These are phyloP conservation scores for Pyrenula massariospora DNA, from an alignment of 495 filamentous ascomycete genomes.

Conservation along the genomic window DNA sequence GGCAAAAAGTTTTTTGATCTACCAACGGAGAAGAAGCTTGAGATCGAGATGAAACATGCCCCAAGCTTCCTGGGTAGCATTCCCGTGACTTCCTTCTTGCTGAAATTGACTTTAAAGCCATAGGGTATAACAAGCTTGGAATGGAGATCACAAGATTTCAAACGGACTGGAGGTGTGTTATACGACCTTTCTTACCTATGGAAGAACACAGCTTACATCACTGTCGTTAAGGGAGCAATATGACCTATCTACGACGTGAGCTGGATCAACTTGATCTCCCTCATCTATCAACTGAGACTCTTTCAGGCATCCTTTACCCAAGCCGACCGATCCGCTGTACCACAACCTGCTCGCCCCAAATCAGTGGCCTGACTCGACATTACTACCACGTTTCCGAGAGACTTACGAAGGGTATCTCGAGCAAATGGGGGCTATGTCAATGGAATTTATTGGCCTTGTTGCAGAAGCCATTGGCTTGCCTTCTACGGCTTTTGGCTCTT, in stretches of 20 bases:
- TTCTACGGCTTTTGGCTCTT: constrained; percentile 60
- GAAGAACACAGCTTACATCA: constrained; percentile 42
- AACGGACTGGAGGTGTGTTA: constrained; percentile 29
- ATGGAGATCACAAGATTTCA: constrained; percentile 33
- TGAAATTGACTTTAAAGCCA: not conserved
- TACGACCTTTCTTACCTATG: not conserved
- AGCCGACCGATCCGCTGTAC: constrained; percentile 54
- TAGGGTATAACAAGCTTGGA: constrained; percentile 35
- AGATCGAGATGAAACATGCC: constrained; percentile 84
- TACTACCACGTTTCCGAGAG: constrained; percentile 60
- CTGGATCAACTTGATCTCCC: constrained; percentile 11
- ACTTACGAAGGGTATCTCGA: constrained; percentile 64
- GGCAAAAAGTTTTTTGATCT: constrained; percentile 71
- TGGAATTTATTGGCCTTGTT: constrained; percentile 71
- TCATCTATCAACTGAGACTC: constrained; percentile 18
- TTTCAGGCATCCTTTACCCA: constrained; percentile 57
- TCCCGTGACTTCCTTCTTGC: not conserved
- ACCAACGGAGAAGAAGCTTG: constrained; percentile 67
- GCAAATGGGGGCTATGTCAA: constrained; percentile 56
- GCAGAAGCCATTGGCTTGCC: constrained; percentile 78
- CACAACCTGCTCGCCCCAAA: constrained; percentile 75
- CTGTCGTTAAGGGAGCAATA: constrained; percentile 96
- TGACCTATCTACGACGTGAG: constrained; percentile 55
- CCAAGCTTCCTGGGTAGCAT: constrained; percentile 34
- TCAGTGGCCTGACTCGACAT: constrained; percentile 60